phyloP scores from a whole-genome alignment of 805 yeast species.

The Cyberlindnera mississippiensis region DNA sequence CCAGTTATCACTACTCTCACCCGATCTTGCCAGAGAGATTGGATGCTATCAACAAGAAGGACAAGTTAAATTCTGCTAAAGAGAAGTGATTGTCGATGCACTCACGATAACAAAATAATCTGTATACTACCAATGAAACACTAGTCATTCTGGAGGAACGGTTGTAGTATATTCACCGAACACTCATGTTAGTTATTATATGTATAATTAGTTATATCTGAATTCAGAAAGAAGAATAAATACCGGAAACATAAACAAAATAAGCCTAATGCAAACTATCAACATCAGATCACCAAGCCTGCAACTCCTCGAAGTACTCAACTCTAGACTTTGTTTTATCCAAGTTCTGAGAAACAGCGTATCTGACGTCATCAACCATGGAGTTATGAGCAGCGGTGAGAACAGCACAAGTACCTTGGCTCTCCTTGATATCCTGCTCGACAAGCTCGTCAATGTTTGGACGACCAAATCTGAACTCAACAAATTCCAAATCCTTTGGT shows the following conservation, averaged over 20 bases:
- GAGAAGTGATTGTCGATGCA: conserved; percentile 12
- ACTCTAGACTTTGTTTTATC: conserved; percentile 35
- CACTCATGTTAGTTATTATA: background rate
- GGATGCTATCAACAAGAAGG: conserved; percentile 52
- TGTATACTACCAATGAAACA: too few relatives aligned
- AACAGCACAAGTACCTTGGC: conserved; percentile 39
- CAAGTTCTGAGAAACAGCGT: conserved; percentile 35
- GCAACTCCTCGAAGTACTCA: conserved; percentile 56
- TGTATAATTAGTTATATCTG: background rate
- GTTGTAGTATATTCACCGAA: background rate
- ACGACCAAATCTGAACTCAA: conserved; percentile 42
- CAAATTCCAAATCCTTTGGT: conserved; percentile 22
- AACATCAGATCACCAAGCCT: conserved; percentile 42
- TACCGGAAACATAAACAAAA: background rate
- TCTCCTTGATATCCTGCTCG: conserved; percentile 34
- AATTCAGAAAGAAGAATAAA: background rate
- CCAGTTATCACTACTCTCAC: conserved; percentile 86
- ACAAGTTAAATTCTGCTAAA: conserved; percentile 14
- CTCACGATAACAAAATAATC: background rate
- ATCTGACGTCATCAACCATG: conserved; percentile 51
- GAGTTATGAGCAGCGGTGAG: conserved; percentile 53
- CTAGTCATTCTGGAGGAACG: too few relatives aligned
- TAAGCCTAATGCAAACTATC: background rate
- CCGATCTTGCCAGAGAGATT: conserved; percentile 92
- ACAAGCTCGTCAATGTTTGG: conserved; percentile 40